A percentile compares a stretch with the other conserved stretches of the same genome.
phyloP scores from a whole-genome alignment of 2,329 filamentous ascomycete genomes.

The Cadophora gregata region DNA sequence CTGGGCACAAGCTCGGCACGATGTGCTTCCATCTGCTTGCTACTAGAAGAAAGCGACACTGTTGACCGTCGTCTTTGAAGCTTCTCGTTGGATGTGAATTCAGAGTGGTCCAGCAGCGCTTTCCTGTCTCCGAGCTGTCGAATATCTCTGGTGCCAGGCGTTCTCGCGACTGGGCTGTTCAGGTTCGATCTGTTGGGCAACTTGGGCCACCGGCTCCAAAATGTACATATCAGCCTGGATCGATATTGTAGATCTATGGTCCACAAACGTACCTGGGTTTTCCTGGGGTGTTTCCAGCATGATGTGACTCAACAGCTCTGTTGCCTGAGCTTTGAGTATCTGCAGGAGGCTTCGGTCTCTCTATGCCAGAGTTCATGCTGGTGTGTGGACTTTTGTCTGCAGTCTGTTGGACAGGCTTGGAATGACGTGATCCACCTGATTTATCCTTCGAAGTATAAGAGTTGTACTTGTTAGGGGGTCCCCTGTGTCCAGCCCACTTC shows the following conservation, averaged over 20 bases:
- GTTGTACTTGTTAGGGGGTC: constrained; percentile 13
- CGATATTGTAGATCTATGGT: neutral
- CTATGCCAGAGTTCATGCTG: constrained; percentile 9
- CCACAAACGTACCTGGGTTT: constrained; percentile 1
- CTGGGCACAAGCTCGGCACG: neutral
- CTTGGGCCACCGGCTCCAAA: neutral
- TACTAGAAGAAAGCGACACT: neutral
- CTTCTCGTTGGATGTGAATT: constrained; percentile 5
- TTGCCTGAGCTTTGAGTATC: neutral
- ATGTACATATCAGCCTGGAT: constrained; percentile 1
- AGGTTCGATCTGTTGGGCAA: neutral
- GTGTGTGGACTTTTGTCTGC: constrained; percentile 4
- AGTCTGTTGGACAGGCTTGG: constrained; percentile 7
- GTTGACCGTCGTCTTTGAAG: neutral
- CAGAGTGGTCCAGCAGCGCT: constrained; percentile 10
- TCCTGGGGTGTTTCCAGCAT: neutral
- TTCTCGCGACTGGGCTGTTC: neutral
- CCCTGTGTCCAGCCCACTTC: constrained; percentile 12
- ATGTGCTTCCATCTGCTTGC: neutral
- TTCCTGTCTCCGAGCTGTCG: neutral
- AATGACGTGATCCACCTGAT: neutral
- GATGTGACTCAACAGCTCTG: neutral
- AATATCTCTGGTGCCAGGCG: neutral
- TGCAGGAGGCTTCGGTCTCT: neutral
- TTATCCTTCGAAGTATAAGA: neutral